Conservation (phyloP, 768 basidiomycete species). For the Phanerochaete sordida region DNA sequence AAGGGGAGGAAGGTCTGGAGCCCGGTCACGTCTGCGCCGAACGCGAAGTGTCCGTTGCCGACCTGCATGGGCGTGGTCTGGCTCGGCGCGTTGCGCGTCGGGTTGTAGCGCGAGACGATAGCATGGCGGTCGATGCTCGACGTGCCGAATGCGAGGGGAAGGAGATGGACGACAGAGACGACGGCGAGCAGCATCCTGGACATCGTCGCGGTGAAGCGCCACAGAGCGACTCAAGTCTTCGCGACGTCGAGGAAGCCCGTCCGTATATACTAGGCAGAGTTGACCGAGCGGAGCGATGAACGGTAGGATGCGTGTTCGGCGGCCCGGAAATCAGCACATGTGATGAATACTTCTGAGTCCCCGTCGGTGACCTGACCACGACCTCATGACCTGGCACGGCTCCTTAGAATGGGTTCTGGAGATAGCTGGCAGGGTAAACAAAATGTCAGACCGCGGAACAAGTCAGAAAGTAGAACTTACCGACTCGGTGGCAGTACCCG, state of each 20-base stretch:
- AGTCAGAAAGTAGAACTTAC: not conserved
- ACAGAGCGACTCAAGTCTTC: not conserved
- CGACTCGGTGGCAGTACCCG: not conserved
- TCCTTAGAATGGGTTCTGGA: not conserved
- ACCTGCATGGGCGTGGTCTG: conserved; percentile 51
- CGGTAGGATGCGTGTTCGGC: not conserved
- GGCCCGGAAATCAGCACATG: not conserved
- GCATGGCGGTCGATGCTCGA: conserved; percentile 38
- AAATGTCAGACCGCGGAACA: not conserved
- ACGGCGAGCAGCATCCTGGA: not conserved
- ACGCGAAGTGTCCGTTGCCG: conserved; percentile 61
- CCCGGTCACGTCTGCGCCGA: conserved; percentile 55
- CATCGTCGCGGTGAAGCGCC: conserved; percentile 1
- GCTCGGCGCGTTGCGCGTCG: conserved; percentile 44
- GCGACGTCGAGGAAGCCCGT: not conserved
- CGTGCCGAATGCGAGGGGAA: not conserved
- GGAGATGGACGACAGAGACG: not conserved
- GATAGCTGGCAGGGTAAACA: not conserved
- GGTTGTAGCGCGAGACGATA: conserved; percentile 48
- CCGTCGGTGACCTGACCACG: not conserved
- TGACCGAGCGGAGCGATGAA: not conserved
- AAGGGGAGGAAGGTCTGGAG: conserved; percentile 56
- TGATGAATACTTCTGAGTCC: not conserved
- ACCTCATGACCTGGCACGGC: not conserved
- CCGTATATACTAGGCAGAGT: not conserved